A percentile compares a stretch with the other conserved stretches of the same genome.
Evolutionary conservation across 768 basidiomycete genomes (phyloP).

Genomic region (Serendipita indica): DNA sequence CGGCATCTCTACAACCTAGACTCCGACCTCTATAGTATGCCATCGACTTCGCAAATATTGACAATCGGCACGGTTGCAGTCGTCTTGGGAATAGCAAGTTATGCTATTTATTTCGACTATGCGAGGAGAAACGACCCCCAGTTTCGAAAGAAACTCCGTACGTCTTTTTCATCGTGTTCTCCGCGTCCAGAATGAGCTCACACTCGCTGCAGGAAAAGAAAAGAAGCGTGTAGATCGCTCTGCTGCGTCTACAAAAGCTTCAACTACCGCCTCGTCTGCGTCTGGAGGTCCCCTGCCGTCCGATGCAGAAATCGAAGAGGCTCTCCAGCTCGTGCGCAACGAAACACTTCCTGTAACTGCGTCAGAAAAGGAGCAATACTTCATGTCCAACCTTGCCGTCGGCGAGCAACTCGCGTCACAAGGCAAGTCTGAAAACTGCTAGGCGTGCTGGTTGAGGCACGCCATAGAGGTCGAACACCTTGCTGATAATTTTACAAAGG

Average conservation of each 20-base stretch:
- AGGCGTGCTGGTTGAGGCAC: too few species aligned
- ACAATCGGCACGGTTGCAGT: constrained; percentile 22
- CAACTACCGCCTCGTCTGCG: constrained; percentile 23
- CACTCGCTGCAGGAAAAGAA: constrained; percentile 53
- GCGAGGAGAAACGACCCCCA: constrained; percentile 72
- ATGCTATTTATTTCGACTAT: constrained; percentile 91
- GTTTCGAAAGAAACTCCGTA: constrained; percentile 82
- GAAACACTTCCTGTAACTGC: constrained; percentile 56
- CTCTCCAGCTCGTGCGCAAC: constrained; percentile 47
- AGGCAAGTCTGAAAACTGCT: too few species aligned
- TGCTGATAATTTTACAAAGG: constrained; percentile 32
- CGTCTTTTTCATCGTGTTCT: constrained; percentile 23
- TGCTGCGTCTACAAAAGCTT: constrained; percentile 24
- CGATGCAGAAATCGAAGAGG: constrained; percentile 43
- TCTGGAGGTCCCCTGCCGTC: constrained; percentile 15
- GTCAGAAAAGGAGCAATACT: constrained; percentile 74
- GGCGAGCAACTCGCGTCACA: constrained; percentile 70
- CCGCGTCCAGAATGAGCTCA: constrained; percentile 8
- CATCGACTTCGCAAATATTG: constrained; percentile 1
- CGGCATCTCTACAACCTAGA: background rate
- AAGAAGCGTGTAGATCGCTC: constrained; percentile 76
- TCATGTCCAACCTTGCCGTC: constrained; percentile 75
- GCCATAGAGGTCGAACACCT: background rate
- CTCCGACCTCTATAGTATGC: constrained; percentile 1
- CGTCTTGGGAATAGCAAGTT: constrained; percentile 44